Conservation (phyloP, 495 filamentous ascomycete genomes). For the Neurospora discreta region DNA sequence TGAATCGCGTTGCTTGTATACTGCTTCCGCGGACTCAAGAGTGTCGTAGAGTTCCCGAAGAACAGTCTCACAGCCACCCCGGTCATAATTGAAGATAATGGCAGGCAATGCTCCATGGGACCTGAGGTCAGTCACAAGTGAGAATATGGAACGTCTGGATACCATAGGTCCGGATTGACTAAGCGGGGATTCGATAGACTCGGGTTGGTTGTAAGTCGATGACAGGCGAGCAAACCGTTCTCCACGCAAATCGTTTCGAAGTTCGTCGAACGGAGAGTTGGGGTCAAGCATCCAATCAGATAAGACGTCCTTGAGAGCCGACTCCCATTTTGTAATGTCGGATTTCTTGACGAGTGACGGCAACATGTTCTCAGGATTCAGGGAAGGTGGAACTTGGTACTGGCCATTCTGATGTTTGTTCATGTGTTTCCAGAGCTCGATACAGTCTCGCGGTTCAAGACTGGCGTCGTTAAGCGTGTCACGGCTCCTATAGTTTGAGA, state of each 20-base stretch:
- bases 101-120: slow-evolving; percentile 55
- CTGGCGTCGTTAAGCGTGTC: slow-evolving; percentile 43
- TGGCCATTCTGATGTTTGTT: slow-evolving; percentile 33
- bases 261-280: slow-evolving; percentile 49
- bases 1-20: slow-evolving; percentile 43
- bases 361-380: slow-evolving; percentile 38
- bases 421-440: slow-evolving; percentile 53
- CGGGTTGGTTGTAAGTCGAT: neutral
- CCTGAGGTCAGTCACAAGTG: slow-evolving; percentile 51
- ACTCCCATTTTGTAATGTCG: slow-evolving; percentile 57
- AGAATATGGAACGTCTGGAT: slow-evolving; percentile 35
- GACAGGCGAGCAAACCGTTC: neutral
- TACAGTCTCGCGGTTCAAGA: slow-evolving; percentile 61
- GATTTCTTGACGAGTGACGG: slow-evolving; percentile 40
- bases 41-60: slow-evolving; percentile 34
- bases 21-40: slow-evolving; percentile 40
- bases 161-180: neutral
- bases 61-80: slow-evolving; percentile 48
- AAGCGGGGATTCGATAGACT: neutral
- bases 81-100: slow-evolving; percentile 68
- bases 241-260: slow-evolving; percentile 32
- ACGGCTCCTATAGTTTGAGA: slow-evolving; percentile 33
- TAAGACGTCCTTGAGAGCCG: slow-evolving; percentile 46
- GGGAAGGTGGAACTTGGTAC: slow-evolving; percentile 32
- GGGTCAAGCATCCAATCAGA: slow-evolving; percentile 47